Evolutionary conservation across 805 yeast genomes (phyloP).

Genomic region (Ogataea neopini): DNA sequence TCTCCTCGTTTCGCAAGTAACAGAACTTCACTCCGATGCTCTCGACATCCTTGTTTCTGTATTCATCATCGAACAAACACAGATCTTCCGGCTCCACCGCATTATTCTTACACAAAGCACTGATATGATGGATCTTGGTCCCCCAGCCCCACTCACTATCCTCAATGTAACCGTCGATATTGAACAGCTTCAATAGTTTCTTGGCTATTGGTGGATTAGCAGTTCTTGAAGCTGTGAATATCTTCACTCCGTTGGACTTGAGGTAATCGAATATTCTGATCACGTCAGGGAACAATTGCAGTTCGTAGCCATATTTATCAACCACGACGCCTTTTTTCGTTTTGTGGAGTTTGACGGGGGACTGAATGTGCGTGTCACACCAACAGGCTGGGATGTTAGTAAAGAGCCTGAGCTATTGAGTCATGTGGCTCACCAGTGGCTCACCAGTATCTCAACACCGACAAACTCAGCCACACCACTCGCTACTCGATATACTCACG

Average conservation of each 20-base stretch:
- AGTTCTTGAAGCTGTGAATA: slow-evolving; percentile 79
- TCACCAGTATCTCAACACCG: too few relatives aligned
- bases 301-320: slow-evolving; percentile 55
- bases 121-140: slow-evolving; percentile 58
- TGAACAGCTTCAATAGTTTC: slow-evolving; percentile 54
- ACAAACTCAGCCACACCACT: too few relatives aligned
- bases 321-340: slow-evolving; percentile 38
- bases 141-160: slow-evolving; percentile 71
- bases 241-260: slow-evolving; percentile 44
- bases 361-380: slow-evolving; percentile 73
- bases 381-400: slow-evolving; percentile 60
- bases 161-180: slow-evolving; percentile 54
- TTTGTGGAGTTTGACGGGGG: slow-evolving; percentile 46
- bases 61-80: slow-evolving; percentile 75
- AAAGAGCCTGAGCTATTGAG: too few relatives aligned
- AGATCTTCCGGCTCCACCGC: slow-evolving; percentile 50
- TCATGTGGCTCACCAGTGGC: too few relatives aligned
- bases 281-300: slow-evolving; percentile 69
- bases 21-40: slow-evolving; percentile 68
- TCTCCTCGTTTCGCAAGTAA: slow-evolving; percentile 56
- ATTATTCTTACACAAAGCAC: slow-evolving; percentile 46
- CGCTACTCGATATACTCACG: slow-evolving; percentile 45
- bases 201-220: slow-evolving; percentile 76
- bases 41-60: slow-evolving; percentile 75
- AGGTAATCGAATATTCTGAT: slow-evolving; percentile 59